phyloP scores from a whole-genome alignment of 129 eudicot species.

The Gnaphalium uliginosum region DNA sequence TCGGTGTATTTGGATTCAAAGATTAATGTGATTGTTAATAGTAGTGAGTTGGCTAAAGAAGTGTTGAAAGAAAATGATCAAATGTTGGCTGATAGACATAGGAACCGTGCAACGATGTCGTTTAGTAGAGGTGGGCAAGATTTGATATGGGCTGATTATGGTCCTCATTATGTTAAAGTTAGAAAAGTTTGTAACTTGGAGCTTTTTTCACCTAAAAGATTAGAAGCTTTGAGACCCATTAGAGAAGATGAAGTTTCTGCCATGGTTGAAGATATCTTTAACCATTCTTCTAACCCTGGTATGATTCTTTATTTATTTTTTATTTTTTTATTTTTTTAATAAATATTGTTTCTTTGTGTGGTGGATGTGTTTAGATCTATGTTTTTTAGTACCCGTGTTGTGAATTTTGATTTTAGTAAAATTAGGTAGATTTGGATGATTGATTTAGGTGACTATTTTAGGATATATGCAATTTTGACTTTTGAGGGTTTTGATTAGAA shows the following conservation, averaged over 20 bases:
- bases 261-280: conserved; percentile 76
- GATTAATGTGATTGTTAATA: conserved; percentile 65
- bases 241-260: conserved; percentile 94
- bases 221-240: conserved; percentile 79
- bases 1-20: conserved; percentile 65
- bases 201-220: conserved; percentile 74
- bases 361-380: background rate
- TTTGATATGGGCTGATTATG: conserved; percentile 92
- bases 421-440: background rate
- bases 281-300: conserved; percentile 55
- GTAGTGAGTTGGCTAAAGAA: conserved; percentile 65
- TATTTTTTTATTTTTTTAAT: background rate
- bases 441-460: background rate
- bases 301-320: background rate
- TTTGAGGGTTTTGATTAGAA: background rate
- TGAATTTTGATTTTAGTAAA: background rate
- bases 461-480: background rate
- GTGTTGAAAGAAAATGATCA: conserved; percentile 88
- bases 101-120: conserved; percentile 54
- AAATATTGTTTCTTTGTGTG: background rate
- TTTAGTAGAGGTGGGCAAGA: conserved; percentile 85
- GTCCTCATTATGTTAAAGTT: conserved; percentile 92
- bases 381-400: background rate
- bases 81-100: conserved; percentile 68
- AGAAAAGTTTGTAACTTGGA: conserved; percentile 81